phyloP scores from a whole-genome alignment of 768 basidiomycete genomes.

The Daedalea quercina region DNA sequence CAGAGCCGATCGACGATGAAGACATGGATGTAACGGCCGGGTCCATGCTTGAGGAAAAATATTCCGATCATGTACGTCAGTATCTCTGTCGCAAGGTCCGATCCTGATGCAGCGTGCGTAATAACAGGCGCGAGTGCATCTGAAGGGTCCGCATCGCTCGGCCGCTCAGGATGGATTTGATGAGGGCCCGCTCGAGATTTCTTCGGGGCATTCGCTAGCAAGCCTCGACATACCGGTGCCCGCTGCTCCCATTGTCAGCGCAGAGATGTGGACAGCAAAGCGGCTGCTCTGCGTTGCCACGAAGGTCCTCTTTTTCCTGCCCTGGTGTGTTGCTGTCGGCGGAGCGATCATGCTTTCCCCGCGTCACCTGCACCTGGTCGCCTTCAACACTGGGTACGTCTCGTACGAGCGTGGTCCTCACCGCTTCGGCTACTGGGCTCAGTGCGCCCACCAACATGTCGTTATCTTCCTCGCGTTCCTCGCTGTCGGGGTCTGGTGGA shows the following conservation, averaged over 20 bases:
- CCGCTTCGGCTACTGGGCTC: constrained; percentile 33
- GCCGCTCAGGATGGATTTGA: not conserved
- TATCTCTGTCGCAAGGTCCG: too few species aligned
- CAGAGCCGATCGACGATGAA: not conserved
- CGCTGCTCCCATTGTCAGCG: too few species aligned
- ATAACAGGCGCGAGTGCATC: too few species aligned
- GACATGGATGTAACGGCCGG: not conserved
- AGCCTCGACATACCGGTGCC: not conserved
- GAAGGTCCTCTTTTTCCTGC: constrained; percentile 21
- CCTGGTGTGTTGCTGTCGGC: constrained; percentile 31
- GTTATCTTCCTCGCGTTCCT: constrained; percentile 26
- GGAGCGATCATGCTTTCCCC: constrained; percentile 26
- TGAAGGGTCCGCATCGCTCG: too few species aligned
- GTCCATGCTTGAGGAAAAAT: not conserved
- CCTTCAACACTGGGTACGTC: constrained; percentile 26
- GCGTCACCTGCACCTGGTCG: constrained; percentile 18
- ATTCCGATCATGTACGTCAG: not conserved
- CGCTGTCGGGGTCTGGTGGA: constrained; percentile 14
- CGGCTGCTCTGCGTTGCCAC: not conserved
- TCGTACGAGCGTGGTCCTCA: constrained; percentile 23
- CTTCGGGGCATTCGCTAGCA: not conserved
- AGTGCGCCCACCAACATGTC: constrained; percentile 28
- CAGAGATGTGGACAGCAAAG: not conserved
- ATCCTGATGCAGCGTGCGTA: too few species aligned
- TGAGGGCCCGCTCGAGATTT: not conserved